Evolutionary conservation across 78 protist genomes (phyloP).

Genomic region (Parvularia atlantis): DNA sequence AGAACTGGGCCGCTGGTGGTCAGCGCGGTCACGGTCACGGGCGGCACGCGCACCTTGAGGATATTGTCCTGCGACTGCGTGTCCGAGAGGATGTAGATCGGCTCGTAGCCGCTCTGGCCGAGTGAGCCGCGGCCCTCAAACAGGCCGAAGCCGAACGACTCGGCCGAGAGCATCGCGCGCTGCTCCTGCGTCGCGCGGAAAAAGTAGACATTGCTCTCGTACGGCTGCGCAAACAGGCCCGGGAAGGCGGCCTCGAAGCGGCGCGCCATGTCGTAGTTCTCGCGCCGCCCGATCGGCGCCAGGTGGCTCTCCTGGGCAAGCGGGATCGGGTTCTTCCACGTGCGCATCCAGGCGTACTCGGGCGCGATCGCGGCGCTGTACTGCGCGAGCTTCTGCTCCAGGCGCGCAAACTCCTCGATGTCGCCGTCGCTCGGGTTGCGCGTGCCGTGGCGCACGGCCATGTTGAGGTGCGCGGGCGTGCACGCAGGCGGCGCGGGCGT

Average conservation of each 20-base stretch:
- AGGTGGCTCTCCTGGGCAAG: not conserved
- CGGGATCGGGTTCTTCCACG: not conserved
- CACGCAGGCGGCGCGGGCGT: not conserved
- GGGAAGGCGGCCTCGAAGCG: not conserved
- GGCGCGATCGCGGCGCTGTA: not conserved
- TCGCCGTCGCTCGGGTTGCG: constrained; percentile 1
- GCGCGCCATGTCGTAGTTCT: not conserved
- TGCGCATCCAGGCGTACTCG: not conserved
- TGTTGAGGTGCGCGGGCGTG: not conserved
- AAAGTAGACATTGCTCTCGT: not conserved
- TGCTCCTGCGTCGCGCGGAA: not conserved
- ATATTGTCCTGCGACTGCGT: not conserved
- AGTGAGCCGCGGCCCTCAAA: not conserved
- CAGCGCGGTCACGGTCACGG: too few relatives aligned
- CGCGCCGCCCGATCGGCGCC: not conserved
- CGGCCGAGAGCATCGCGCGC: not conserved
- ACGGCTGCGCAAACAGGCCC: not conserved
- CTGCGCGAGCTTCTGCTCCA: not conserved
- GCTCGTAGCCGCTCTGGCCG: not conserved
- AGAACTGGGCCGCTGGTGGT: too few relatives aligned
- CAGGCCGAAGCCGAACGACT: not conserved
- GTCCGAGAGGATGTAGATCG: not conserved
- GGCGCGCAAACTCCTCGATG: too few relatives aligned
- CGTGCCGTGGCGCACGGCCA: not conserved
- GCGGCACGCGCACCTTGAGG: too few relatives aligned